Conservation (phyloP, 129 eudicot species). For the Centella asiatica region DNA sequence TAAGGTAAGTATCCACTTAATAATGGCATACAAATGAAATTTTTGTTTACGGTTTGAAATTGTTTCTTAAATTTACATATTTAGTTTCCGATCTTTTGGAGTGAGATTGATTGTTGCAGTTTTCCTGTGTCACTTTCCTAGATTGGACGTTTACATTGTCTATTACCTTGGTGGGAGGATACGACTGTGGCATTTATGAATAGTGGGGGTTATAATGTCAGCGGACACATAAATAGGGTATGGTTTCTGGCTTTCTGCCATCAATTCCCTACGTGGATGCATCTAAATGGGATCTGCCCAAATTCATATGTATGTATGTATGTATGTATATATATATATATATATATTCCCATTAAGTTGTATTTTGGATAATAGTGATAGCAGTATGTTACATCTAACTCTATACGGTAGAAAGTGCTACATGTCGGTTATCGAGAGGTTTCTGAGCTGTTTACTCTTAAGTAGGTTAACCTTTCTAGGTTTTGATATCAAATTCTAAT, state of each 20-base stretch:
- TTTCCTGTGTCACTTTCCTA: constrained; percentile 17
- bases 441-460: no score
- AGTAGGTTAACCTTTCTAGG: neutral
- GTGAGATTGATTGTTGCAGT: neutral
- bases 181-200: constrained; percentile 80
- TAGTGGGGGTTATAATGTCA: constrained; percentile 81
- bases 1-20: constrained; percentile 33
- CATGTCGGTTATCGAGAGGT: no score
- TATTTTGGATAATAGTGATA: no score
- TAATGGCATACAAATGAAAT: neutral
- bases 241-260: no score
- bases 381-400: no score
- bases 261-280: no score
- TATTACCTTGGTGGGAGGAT: constrained; percentile 89
- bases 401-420: no score
- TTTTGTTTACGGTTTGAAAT: neutral
- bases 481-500: neutral
- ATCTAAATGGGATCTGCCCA: no score
- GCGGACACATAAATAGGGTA: constrained; percentile 59
- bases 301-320: neutral
- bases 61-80: neutral
- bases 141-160: constrained; percentile 81
- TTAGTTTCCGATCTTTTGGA: neutral
- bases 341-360: no score
- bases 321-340: no score